Base-by-base conservation (phyloP, 805 yeast genomes). In the Saturnispora besseyi region DNA sequence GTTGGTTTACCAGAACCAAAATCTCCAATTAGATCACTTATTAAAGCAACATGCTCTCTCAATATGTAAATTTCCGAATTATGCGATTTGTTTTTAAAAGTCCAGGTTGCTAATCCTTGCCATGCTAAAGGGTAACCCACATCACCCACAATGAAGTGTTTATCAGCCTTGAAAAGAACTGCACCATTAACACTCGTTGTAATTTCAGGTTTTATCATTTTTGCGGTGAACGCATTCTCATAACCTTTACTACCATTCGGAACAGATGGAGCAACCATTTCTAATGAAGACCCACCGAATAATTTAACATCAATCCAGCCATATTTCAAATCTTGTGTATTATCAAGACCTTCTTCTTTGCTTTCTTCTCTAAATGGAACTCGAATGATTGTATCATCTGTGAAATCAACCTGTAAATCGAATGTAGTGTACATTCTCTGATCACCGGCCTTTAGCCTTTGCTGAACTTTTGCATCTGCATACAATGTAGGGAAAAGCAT, bases 171-270 rank as follows among this genome's bases (percentile, higher is more conserved):
- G 55, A 86, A 76, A 18, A 89, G 64, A 10, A 88, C 69, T 56
- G 87, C 95, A 62, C 93, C 99, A 57, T 91, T 93, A 1, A 93
- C 90, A 51, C 96, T 85, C 0, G 97, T 73, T 42, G 90, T 68
- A 2, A 88, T 63, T 57, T 85, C 95, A 1, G 85, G 79, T 15
- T 71, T 67, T 0, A 63, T 62, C 30, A 91, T 63, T 18, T 69
- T 68, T 1, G 79, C 62, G 2, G 66, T 62, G 1, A 84, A 54
- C 2, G 57, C 62, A 55, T 80, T 82, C 18, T 70, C 69, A 72
- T 76, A 83, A 0, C 96, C 84, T 1, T 68, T 59, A 3, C 65
- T 65, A 5, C 55, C 53, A 0, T 76, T 67, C 0, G 93, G 78
- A 7, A 79, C 66, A 53, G 78, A 72, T 0, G 84, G 78, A 1